A percentile compares a stretch with the other conserved stretches of the same genome.
Conservation (phyloP, 108 stramenopile species). For the Nitzschia sp. region DNA sequence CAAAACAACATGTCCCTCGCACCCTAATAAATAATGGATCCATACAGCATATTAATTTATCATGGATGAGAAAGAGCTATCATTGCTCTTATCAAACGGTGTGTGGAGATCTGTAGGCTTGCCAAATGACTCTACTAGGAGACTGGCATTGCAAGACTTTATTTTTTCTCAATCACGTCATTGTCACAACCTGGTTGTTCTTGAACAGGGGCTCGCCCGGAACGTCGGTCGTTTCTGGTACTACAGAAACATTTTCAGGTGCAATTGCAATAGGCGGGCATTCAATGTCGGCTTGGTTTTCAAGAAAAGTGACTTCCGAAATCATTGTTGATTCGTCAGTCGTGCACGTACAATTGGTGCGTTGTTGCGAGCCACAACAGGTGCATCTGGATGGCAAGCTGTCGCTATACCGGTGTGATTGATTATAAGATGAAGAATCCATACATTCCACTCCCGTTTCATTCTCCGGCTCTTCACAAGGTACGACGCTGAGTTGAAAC, state of each 20-base stretch:
- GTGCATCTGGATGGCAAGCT: not conserved
- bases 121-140: too few relatives aligned
- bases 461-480: not conserved
- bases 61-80: too few relatives aligned
- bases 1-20: too few relatives aligned
- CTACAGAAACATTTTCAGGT: conserved; percentile 7
- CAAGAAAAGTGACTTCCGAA: not conserved
- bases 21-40: too few relatives aligned
- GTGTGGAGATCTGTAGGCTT: too few relatives aligned
- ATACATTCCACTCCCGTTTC: not conserved
- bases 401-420: not conserved
- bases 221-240: not conserved
- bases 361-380: not conserved
- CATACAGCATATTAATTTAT: too few relatives aligned
- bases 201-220: not conserved
- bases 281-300: not conserved
- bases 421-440: not conserved
- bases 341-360: not conserved
- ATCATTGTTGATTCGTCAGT: conserved; percentile 1
- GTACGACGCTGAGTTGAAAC: not conserved
- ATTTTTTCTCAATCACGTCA: too few relatives aligned
- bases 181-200: conserved; percentile 1
- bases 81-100: too few relatives aligned
- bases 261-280: conserved; percentile 3
- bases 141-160: too few relatives aligned